phyloP scores from a whole-genome alignment of 352 stramenopile genomes.

The Pythium inflatum region DNA sequence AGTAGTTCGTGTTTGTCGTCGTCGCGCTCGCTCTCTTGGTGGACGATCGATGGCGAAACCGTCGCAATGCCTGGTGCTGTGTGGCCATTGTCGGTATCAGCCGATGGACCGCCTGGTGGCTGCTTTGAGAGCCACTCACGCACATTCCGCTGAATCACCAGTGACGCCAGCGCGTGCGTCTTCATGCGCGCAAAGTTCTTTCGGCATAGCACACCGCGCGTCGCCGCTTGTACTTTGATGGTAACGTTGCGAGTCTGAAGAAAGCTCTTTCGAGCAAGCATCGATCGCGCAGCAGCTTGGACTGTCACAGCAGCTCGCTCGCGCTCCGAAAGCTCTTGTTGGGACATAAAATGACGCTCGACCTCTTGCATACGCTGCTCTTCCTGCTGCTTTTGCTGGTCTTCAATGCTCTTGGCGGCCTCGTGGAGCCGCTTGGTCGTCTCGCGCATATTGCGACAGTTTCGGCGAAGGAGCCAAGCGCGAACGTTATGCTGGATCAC shows the following conservation, averaged over 20 bases:
- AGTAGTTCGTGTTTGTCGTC: background rate
- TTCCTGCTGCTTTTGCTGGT: conserved; percentile 47
- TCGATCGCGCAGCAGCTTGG: conserved; percentile 81
- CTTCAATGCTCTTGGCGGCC: conserved; percentile 63
- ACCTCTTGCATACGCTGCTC: conserved; percentile 23
- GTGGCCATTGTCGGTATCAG: background rate
- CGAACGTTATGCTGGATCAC: conserved; percentile 88
- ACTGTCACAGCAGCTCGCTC: conserved; percentile 83
- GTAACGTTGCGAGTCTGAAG: conserved; percentile 85
- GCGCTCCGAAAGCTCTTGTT: conserved; percentile 52
- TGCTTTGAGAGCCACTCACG: conserved; percentile 84
- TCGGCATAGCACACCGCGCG: conserved; percentile 76
- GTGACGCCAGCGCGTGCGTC: conserved; percentile 74
- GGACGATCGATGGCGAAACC: background rate
- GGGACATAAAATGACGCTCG: conserved; percentile 26
- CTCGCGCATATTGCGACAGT: conserved; percentile 89
- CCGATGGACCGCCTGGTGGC: background rate
- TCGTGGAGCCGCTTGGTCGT: conserved; percentile 84
- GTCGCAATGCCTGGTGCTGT: background rate
- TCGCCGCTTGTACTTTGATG: conserved; percentile 86
- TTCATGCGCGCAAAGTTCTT: conserved; percentile 91
- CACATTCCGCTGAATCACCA: conserved; percentile 87
- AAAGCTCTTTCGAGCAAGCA: conserved; percentile 83
- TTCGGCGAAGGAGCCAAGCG: conserved; percentile 86
- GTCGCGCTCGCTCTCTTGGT: background rate